A percentile compares a stretch with the other conserved stretches of the same genome.
These are phyloP conservation scores for Gorgonomyces haynaldii DNA, from an alignment of 192 early-diverging fungal species.

Conservation along the genomic window DNA sequence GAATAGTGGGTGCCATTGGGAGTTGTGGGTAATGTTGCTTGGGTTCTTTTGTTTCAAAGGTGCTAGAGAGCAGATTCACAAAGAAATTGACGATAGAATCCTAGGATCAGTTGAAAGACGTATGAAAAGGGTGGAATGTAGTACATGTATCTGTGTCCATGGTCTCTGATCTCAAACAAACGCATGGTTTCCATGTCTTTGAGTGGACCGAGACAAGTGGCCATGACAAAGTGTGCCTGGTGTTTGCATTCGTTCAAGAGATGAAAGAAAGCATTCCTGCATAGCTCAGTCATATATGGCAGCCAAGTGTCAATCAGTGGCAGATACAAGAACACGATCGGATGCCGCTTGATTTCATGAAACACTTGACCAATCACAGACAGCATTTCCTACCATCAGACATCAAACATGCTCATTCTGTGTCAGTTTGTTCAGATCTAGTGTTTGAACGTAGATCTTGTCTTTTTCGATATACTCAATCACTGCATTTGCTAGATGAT, in stretches of 20 bases:
- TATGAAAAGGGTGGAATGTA: too few species aligned
- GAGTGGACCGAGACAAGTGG: too few species aligned
- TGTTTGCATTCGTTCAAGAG: conserved; percentile 13
- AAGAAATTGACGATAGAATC: background rate
- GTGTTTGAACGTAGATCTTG: conserved; percentile 37
- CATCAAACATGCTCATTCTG: conserved; percentile 23
- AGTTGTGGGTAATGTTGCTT: background rate
- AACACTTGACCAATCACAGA: conserved; percentile 43
- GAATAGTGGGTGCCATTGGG: background rate
- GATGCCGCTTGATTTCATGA: conserved; percentile 46
- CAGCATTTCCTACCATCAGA: too few species aligned
- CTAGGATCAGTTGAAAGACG: background rate
- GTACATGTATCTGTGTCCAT: background rate
- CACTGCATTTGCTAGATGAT: conserved; percentile 36
- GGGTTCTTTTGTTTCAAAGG: background rate
- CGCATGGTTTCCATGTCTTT: too few species aligned
- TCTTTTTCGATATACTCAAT: conserved; percentile 41
- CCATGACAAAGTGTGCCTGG: too few species aligned
- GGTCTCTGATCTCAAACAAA: background rate
- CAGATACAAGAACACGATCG: conserved; percentile 46
- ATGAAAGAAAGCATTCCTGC: conserved; percentile 39
- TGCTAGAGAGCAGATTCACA: background rate
- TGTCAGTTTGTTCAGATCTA: conserved; percentile 39
- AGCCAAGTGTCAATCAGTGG: conserved; percentile 46
- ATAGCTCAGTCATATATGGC: conserved; percentile 33